Percentiles rank a stretch among this genome's conserved stretches.
Conservation (phyloP, 202 grass and related monocot genomes). For the Zoysia matrella region DNA sequence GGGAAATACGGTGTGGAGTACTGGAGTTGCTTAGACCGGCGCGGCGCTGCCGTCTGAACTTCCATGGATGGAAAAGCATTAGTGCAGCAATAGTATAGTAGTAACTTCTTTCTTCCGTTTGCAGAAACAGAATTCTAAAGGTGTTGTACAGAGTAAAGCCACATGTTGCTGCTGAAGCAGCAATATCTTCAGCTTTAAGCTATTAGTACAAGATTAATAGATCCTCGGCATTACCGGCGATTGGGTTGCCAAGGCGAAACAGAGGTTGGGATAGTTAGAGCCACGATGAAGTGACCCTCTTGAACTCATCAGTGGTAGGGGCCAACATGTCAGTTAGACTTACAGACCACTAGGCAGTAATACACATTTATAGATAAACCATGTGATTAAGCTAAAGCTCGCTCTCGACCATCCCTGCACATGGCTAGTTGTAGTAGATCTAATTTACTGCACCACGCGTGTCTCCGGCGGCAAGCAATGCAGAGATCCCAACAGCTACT, state of each 20-base stretch:
- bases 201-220: background rate
- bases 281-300: background rate
- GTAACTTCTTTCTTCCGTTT: constrained; percentile 5
- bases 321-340: background rate
- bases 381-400: background rate
- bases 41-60: background rate
- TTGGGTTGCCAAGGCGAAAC: background rate
- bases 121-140: background rate
- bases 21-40: too few species aligned
- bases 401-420: background rate
- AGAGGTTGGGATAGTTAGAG: background rate
- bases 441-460: background rate
- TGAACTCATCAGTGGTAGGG: background rate
- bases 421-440: background rate
- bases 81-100: background rate
- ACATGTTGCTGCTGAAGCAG: background rate
- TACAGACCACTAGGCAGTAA: too few species aligned
- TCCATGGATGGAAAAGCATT: background rate
- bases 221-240: background rate
- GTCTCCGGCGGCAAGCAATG: background rate
- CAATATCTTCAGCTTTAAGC: background rate
- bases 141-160: background rate
- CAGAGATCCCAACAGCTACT: background rate
- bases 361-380: background rate
- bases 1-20: background rate